Percentiles rank a stretch among this genome's conserved stretches.
These are phyloP conservation scores for Lignosus rhinocerotis DNA, from an alignment of 1,284 basidiomycete genomes.

Conservation along the genomic window DNA sequence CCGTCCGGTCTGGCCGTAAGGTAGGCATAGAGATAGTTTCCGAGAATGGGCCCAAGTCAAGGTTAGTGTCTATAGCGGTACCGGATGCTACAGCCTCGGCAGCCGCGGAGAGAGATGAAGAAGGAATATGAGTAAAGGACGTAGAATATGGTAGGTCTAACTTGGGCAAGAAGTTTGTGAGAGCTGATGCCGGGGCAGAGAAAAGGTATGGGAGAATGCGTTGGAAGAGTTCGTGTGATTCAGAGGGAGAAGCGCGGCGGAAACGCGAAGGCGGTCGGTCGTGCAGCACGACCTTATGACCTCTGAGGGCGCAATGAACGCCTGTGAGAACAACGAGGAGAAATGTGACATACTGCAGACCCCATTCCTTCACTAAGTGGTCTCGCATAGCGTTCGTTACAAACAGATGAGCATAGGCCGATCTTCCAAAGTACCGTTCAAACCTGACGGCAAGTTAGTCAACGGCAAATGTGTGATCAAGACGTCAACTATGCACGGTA, in stretches of 20 bases:
- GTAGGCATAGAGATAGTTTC: slow-evolving; percentile 29
- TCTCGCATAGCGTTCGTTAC: slow-evolving; percentile 90
- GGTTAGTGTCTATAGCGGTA: slow-evolving; percentile 14
- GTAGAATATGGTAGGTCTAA: slow-evolving; percentile 58
- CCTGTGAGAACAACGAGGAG: background rate
- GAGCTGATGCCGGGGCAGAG: slow-evolving; percentile 24
- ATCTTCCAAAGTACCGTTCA: slow-evolving; percentile 75
- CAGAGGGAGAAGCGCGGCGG: slow-evolving; percentile 64
- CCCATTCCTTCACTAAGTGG: slow-evolving; percentile 73
- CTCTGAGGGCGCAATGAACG: slow-evolving; percentile 46
- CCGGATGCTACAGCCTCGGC: slow-evolving; percentile 32
- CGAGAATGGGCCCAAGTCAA: slow-evolving; percentile 12
- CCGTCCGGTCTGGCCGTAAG: slow-evolving; percentile 73
- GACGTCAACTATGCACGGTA: background rate
- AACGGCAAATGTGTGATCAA: background rate
- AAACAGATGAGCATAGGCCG: slow-evolving; percentile 89
- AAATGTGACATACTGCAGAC: slow-evolving; percentile 60
- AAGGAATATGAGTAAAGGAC: slow-evolving; percentile 50
- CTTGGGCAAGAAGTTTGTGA: slow-evolving; percentile 44
- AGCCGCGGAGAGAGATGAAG: slow-evolving; percentile 12
- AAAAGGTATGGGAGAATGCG: slow-evolving; percentile 45
- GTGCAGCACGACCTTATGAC: slow-evolving; percentile 76
- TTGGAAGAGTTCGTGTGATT: slow-evolving; percentile 74
- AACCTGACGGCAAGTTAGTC: slow-evolving; percentile 53
- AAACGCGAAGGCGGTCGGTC: slow-evolving; percentile 88